Evolutionary conservation across 768 basidiomycete species (phyloP), one percentile per base, ranked within the genome.

Genomic region (Phylloporus arenicola): DNA sequence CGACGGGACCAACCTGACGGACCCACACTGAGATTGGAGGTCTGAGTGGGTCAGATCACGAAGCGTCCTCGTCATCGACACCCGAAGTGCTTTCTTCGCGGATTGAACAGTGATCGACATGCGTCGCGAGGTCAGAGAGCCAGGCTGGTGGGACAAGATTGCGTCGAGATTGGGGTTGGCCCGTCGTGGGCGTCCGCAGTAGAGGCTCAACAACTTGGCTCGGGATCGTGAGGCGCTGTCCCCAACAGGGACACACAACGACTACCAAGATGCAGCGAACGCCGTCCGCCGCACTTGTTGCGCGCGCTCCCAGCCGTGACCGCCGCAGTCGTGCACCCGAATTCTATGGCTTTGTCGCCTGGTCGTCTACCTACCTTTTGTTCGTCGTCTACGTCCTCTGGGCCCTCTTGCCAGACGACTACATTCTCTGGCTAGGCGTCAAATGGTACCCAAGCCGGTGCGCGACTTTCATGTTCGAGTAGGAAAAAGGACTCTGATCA

Each of bases 321-420:
- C 64, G 70, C 52, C 79, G 79, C 53, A 85, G 82, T 64, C 81
- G 86, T 9, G 86, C 87, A 12, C 78, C 86, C 38, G 91, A 93
- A 69, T 86, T 92, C 60, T 91, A 92, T 57, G 91, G 92, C n/a
- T 93, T 92, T 63, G 88, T 87, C 5, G 88, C 87, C 14, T 88
- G 83, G 84, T 82, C 83, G 9, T 82, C 82, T 0, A 92, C 92
- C 0, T 82, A 79, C 45, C 68, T 91, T 24, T 67, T 81, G 2
- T 92, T 86, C 61, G 65, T 78, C 47, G 59, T 87, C 22, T 92
- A 86, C 63, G 60, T 91, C 30, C 69, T 91, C 6, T 93, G 91
- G 91, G 88, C 85, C 1, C 64, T 92, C 33, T 72, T 89, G 13
- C 90, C 91, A 6, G 86, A 90, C 62, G 72, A 75, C 29, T 82